A percentile compares a stretch with the other conserved stretches of the same genome.
phyloP scores from a whole-genome alignment of 2,329 filamentous ascomycete genomes.

The Talaromyces funiculosus region DNA sequence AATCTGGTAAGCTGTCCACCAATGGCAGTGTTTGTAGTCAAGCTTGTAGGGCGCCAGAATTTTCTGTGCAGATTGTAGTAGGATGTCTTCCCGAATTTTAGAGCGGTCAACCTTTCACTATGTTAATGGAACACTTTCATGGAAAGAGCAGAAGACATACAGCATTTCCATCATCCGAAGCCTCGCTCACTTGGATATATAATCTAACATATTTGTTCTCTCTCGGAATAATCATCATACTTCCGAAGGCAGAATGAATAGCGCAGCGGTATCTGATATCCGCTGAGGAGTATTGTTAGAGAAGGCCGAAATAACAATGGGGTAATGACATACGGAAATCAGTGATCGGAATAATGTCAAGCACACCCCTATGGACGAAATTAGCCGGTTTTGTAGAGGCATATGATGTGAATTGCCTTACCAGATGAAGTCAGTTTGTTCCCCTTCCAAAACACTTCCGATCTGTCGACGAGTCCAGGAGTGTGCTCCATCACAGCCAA shows the following conservation, averaged over 20 bases:
- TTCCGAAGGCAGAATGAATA: constrained; percentile 55
- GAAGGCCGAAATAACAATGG: too few relatives aligned
- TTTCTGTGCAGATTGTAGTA: constrained; percentile 50
- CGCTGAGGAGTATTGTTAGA: too few relatives aligned
- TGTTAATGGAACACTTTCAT: too few relatives aligned
- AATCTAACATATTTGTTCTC: constrained; percentile 59
- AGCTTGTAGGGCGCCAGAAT: constrained; percentile 64
- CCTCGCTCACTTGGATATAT: constrained; percentile 60
- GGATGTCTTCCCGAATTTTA: background rate
- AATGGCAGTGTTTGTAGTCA: constrained; percentile 58
- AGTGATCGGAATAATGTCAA: too few relatives aligned
- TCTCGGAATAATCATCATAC: constrained; percentile 60
- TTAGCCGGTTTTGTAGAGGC: too few relatives aligned
- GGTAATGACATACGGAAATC: too few relatives aligned
- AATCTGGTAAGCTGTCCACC: constrained; percentile 65
- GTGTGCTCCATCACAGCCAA: constrained; percentile 23
- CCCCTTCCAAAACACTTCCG: constrained; percentile 18
- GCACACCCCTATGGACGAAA: too few relatives aligned
- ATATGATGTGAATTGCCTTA: too few relatives aligned
- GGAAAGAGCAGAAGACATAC: too few relatives aligned
- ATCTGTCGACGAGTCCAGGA: constrained; percentile 19
- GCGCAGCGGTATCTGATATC: constrained; percentile 56
- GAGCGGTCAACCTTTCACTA: background rate
- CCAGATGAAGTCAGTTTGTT: constrained; percentile 10
- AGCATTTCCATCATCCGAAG: background rate